Evolutionary conservation across 257 asterid genomes (phyloP).

Genomic region (Solanum etuberosum): DNA sequence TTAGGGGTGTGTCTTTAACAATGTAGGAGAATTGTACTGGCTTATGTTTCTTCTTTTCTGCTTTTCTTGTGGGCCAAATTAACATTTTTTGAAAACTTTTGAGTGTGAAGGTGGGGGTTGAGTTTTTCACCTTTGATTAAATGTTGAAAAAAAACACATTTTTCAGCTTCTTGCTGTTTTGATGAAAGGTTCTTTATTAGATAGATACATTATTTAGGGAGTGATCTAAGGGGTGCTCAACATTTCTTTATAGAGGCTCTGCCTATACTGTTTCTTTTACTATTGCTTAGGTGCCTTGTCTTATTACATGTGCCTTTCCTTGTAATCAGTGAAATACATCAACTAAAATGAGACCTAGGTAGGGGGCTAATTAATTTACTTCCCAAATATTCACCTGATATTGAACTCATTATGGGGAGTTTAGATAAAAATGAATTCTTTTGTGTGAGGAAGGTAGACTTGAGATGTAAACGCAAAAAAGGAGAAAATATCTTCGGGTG

Average conservation of each 20-base stretch:
- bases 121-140: neutral
- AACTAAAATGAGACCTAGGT: neutral
- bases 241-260: neutral
- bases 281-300: neutral
- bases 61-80: neutral
- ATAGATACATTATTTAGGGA: neutral
- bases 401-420: neutral
- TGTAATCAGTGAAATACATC: neutral
- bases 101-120: neutral
- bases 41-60: neutral
- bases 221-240: neutral
- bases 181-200: conserved; percentile 6
- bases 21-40: neutral
- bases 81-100: neutral
- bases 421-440: neutral
- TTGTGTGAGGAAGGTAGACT: neutral
- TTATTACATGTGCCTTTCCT: neutral
- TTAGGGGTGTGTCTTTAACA: conserved; percentile 4
- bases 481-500: neutral
- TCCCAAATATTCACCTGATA: neutral
- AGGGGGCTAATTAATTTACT: neutral
- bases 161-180: conserved; percentile 9
- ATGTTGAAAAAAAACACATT: neutral
- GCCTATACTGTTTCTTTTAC: neutral
- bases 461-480: neutral